Evolutionary conservation across 1,284 basidiomycete genomes (phyloP), one percentile per base, ranked within the genome.

Genomic region (Anthracocystis setariae): DNA sequence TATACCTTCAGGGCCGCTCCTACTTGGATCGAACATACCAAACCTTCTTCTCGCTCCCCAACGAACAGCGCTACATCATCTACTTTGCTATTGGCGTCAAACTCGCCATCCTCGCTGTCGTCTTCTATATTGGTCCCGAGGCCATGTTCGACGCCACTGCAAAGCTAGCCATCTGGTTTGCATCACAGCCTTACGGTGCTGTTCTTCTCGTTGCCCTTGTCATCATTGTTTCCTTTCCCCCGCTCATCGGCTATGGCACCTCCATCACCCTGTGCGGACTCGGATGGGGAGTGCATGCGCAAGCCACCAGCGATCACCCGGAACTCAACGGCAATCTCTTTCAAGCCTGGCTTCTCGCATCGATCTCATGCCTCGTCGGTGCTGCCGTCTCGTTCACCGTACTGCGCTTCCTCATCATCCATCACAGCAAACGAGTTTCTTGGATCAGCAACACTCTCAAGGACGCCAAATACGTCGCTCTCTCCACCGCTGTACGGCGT

Each of bases 181-280:
- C 57, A 10, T 54, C 60, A 0, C 54, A 67, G 17, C 13, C 48
- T n/a, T 54, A 48, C n/a, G 74, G 76, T 0, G 61, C 67, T 12
- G 50, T 39, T 18, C 51, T 74, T 5, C 43, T 77, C 18, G 54
- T 76, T 23, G 25, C 62, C 0, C 32, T 56, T 17, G 56, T 72
- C 21, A 46, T 74, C n/a, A 38, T 68, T 20, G 53, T 79, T n/a
- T 54, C 66, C 15, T 73, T 82, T 29, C 80, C 80, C 4, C 80
- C 80, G 2, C 54, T 77, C 24, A 48, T 74, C 37, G 80, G 80
- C 9, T 82, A 81, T 47, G 74, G 75, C 5, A 78, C 77, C 0
- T 43, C 54, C 8, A 66, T 81, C 27, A 81, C 79, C 2, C 52
- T 82, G 2, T 75, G 65, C 37, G 79, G 80, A 2, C 54, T 79